Evolutionary conservation across 2,329 filamentous ascomycete species (phyloP).

Genomic region (Fusarium napiforme): DNA sequence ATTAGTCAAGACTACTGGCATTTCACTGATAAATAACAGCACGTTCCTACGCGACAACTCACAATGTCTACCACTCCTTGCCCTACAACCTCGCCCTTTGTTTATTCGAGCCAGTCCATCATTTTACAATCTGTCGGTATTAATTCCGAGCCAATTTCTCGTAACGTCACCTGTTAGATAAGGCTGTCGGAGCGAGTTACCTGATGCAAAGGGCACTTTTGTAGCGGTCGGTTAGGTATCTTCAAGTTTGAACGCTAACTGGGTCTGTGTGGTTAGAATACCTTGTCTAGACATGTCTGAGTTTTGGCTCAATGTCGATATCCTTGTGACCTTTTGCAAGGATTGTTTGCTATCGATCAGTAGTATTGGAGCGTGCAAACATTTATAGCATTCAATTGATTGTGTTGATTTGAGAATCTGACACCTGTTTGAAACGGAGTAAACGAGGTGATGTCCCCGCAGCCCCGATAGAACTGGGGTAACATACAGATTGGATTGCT

Average conservation of each 20-base stretch:
- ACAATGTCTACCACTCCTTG: background rate
- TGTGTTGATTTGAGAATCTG: slow-evolving; percentile 12
- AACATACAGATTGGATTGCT: slow-evolving; percentile 3
- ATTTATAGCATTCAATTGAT: background rate
- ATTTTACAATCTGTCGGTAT: background rate
- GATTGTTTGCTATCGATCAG: slow-evolving; percentile 22
- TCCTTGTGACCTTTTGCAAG: slow-evolving; percentile 9
- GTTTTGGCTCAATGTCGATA: background rate
- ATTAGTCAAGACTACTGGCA: slow-evolving; percentile 33
- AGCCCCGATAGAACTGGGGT: slow-evolving; percentile 30
- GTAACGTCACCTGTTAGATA: slow-evolving; percentile 25
- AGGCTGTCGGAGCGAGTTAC: slow-evolving; percentile 11
- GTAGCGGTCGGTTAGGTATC: slow-evolving; percentile 5
- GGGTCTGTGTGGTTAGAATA: background rate
- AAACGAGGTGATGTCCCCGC: slow-evolving; percentile 20
- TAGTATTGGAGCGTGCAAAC: background rate
- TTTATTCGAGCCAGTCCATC: slow-evolving; percentile 17
- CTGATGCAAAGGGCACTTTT: slow-evolving; percentile 3
- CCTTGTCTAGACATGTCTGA: slow-evolving; percentile 5
- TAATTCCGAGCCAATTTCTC: slow-evolving; percentile 1
- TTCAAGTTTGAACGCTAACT: slow-evolving; percentile 14
- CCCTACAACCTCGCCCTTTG: background rate
- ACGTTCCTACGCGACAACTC: slow-evolving; percentile 24
- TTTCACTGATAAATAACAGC: slow-evolving; percentile 20
- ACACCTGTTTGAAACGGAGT: slow-evolving; percentile 23